These are phyloP conservation scores for Acidomyces sp. DNA, from an alignment of 495 filamentous ascomycete genomes.

Conservation along the genomic window DNA sequence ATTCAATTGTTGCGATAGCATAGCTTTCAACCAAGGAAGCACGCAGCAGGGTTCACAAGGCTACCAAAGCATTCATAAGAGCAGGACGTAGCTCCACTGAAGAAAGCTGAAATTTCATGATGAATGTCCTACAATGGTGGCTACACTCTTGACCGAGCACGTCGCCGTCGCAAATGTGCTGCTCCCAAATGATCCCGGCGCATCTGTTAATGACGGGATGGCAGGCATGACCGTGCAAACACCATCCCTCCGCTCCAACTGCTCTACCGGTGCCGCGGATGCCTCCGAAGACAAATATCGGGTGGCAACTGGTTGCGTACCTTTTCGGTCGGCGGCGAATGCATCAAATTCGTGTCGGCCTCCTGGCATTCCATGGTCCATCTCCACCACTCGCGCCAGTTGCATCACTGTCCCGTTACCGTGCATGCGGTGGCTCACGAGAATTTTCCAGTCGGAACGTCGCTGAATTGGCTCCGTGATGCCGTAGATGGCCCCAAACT, in stretches of 20 bases:
- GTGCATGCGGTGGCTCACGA: conserved; percentile 1
- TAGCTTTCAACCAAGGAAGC: too few species aligned
- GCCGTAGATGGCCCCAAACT: neutral
- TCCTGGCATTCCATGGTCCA: neutral
- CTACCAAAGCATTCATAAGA: too few species aligned
- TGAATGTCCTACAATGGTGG: neutral
- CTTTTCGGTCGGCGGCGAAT: too few species aligned
- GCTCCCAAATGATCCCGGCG: too few species aligned
- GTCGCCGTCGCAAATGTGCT: neutral
- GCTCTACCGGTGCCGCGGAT: neutral
- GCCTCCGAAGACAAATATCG: neutral
- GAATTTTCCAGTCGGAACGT: neutral
- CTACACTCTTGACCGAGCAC: neutral
- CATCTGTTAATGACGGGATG: too few species aligned
- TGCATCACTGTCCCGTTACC: neutral
- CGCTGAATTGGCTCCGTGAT: neutral
- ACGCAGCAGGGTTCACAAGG: too few species aligned
- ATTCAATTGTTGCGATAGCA: too few species aligned
- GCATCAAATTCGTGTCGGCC: neutral
- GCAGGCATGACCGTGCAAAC: too few species aligned
- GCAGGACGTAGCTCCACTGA: too few species aligned
- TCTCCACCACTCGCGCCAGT: neutral
- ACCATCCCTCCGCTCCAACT: too few species aligned
- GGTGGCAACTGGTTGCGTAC: neutral
- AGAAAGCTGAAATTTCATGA: too few species aligned